Evolutionary conservation across 768 basidiomycete genomes (phyloP).

Genomic region (Pluteus cervinus): DNA sequence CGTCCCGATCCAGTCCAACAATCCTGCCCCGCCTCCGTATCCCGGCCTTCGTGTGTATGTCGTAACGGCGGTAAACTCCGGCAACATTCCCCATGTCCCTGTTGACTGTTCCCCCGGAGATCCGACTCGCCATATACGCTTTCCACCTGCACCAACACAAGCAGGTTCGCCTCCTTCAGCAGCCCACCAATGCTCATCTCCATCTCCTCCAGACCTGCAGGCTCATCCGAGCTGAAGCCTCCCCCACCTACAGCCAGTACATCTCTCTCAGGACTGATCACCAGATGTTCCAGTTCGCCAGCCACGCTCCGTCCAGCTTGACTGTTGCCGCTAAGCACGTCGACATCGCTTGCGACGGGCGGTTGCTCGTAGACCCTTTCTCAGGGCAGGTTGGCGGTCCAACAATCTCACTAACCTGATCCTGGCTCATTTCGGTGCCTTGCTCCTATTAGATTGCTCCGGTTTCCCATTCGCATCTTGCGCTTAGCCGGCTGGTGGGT

Average conservation of each 20-base stretch:
- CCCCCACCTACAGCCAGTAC: slow-evolving; percentile 18
- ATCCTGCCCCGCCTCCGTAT: too few species aligned
- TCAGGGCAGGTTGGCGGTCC: too few species aligned
- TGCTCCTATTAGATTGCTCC: too few species aligned
- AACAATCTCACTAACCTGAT: too few species aligned
- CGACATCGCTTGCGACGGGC: slow-evolving; percentile 35
- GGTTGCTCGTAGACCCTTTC: too few species aligned
- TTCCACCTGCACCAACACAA: slow-evolving; percentile 19
- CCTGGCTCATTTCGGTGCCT: too few species aligned
- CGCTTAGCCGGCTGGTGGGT: too few species aligned
- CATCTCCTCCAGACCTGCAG: slow-evolving; percentile 24
- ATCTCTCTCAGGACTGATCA: slow-evolving; percentile 31
- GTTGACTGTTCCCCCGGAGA: slow-evolving; percentile 23
- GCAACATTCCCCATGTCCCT: slow-evolving; percentile 10
- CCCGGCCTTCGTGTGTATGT: too few species aligned
- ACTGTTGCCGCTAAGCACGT: slow-evolving; percentile 21
- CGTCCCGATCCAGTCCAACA: too few species aligned
- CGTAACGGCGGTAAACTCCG: too few species aligned
- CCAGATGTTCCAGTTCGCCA: slow-evolving; percentile 24
- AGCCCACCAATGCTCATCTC: slow-evolving; percentile 30
- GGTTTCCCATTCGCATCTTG: too few species aligned
- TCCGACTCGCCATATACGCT: slow-evolving; percentile 29
- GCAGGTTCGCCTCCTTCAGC: slow-evolving; percentile 12
- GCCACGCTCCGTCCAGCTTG: slow-evolving; percentile 11
- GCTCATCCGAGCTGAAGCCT: slow-evolving; percentile 24